A percentile compares a stretch with the other conserved stretches of the same genome.
Conservation (phyloP, 2,329 filamentous ascomycete species). For the Colletotrichum chlorophyti region DNA sequence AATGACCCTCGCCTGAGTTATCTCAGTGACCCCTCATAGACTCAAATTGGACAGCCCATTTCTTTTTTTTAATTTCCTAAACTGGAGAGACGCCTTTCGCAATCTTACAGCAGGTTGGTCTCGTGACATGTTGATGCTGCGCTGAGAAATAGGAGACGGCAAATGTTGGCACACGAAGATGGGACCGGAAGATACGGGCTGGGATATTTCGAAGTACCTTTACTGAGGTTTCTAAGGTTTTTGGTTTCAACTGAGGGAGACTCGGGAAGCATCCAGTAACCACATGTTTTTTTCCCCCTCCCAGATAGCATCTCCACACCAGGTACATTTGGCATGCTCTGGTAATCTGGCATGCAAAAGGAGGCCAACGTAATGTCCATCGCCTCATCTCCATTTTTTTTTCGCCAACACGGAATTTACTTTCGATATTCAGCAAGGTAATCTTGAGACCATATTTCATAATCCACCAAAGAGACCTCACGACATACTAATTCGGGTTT, state of each 20-base stretch:
- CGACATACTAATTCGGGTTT: conserved; percentile 10
- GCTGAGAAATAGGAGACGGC: too few relatives aligned
- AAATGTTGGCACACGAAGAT: neutral
- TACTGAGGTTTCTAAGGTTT: too few relatives aligned
- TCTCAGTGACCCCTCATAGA: conserved; percentile 8
- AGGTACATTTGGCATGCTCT: too few relatives aligned
- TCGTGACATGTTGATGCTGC: neutral
- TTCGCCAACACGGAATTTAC: conserved; percentile 3
- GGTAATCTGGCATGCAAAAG: too few relatives aligned
- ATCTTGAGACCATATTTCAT: neutral
- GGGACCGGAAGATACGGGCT: too few relatives aligned
- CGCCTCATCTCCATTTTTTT: neutral
- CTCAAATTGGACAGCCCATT: conserved; percentile 13
- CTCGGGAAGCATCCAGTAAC: too few relatives aligned
- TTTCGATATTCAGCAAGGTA: conserved; percentile 3
- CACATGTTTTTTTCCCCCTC: too few relatives aligned
- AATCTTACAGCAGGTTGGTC: conserved; percentile 2
- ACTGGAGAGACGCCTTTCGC: conserved; percentile 2
- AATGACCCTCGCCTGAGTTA: conserved; percentile 20
- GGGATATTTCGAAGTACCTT: too few relatives aligned
- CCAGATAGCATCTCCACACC: too few relatives aligned
- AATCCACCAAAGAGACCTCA: conserved; percentile 14
- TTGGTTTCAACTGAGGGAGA: too few relatives aligned
- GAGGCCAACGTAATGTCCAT: too few relatives aligned
- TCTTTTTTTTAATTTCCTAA: conserved; percentile 12